Evolutionary conservation across 371 early-diverging fungal genomes (phyloP), one percentile per base, ranked within the genome.

Genomic region (Mucor velutinosus): DNA sequence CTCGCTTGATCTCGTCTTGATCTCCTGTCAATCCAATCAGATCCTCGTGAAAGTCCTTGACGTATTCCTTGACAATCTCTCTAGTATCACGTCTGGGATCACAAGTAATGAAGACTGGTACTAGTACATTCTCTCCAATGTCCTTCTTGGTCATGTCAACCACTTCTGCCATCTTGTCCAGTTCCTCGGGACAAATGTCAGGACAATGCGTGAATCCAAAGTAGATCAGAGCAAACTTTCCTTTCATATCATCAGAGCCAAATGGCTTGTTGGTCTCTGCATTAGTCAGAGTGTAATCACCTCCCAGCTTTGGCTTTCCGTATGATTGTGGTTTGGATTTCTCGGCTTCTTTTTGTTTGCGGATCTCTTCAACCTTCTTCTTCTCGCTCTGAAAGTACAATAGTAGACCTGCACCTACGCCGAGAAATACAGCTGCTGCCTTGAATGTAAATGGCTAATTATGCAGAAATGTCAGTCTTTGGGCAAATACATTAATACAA

Each of bases 191-290:
- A 65, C 99, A 99, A 62, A 99, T 94, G 83, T 99, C 99, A 0
- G 99, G 99, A 75, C 99, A 99, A 83, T 97, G 87, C 25, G 98
- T 97, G 80, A 98, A 99, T 11, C 99, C 99, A 87, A 99, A 99
- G 82, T 99, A 99, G 15, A 98, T 81, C 70, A 99, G 82, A 73
- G 89, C 84, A 41, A 88, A 97, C 51, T 88, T 90, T 27, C 96
- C 99, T 39, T 83, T 82, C 69, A 93, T 90, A 7, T 73, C 74
- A 15, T 69, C 74, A 17, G 76, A 77, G 30, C 77, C 76, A 56
- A 79, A 76, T 14, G 66, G 67, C 57, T 73, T 55, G 17, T 58
- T 65, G 3, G 76, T 84, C 51, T 89, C 73, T 41, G 93, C 93
- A 72, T 98, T 91, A 3, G 90, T 89, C 67, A 99, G 80, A 27